Evolutionary conservation across 495 filamentous ascomycete genomes (phyloP), one percentile per base, ranked within the genome.

Genomic region (Tricharina praecox): DNA sequence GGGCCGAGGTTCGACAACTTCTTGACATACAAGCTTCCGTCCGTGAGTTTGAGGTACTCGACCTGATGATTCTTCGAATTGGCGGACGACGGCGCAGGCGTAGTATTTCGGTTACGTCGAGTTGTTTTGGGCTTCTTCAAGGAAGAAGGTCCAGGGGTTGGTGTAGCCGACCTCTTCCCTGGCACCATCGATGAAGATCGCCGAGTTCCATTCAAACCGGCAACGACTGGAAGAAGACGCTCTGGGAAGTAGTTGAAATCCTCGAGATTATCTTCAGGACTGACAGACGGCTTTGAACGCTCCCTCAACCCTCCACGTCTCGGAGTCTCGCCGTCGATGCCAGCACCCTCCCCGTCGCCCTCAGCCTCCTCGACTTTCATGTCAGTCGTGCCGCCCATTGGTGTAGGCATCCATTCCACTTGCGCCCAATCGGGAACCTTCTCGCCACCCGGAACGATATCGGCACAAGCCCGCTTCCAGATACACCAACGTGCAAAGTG

Each of bases 401-500:
- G 20, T 33, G 15, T 15, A n/a, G 56, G 56, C 20, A 57, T 21
- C 54, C 54, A 58, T 15, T 51, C 51, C 4, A 44, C 55, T 26
- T 64, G 68, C 34, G 75, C 79, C 80, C 80, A 84, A 45, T 71
- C 66, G 24, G 80, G 75, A 21, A 79, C 72, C 41, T 64, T 65
- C 53, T 82, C 79, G 16, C 55, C 55, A 15, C 26, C 30, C 10
- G 53, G 39, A 23, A 55, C 51, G 21, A 59, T 48, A 26, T 51
- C 53, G 23, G 19, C 38, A 51, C 79, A 77, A 3, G 79, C 79
- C 42, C 77, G 76, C 54, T 84, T 84, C 78, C 78, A 82, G 19
- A 77, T 71, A 32, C 72, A 72, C 80, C 80, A 84, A 18, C 79
- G 68, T 2, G 76, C 79, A 51, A 84, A 82, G 20, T 50, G 71